phyloP scores from a whole-genome alignment of 768 basidiomycete species.

The Tulasnella sp. region DNA sequence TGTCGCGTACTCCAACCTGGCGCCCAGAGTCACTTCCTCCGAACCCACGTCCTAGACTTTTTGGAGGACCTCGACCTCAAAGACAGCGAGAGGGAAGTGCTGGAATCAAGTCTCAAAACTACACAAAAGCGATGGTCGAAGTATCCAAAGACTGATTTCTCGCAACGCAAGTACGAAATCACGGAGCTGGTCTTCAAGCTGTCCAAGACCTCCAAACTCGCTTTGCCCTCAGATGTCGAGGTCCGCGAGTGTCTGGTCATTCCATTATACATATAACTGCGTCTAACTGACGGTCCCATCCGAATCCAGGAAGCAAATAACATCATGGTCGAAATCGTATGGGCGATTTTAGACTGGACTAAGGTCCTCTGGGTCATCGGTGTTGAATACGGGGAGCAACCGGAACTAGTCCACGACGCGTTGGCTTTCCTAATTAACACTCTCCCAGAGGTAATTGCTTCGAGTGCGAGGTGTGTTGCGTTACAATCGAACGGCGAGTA shows the following conservation, averaged over 20 bases:
- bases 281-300: not conserved
- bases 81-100: not conserved
- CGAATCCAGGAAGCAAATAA: constrained; percentile 6
- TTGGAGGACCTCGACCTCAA: not conserved
- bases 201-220: not conserved
- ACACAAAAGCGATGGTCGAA: not conserved
- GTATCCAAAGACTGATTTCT: not conserved
- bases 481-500: not conserved
- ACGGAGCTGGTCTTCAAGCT: not conserved
- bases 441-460: not conserved
- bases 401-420: constrained; percentile 12
- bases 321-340: constrained; percentile 6
- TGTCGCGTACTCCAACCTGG: not conserved
- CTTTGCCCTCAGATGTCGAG: not conserved
- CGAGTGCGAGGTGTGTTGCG: not conserved
- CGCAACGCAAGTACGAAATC: not conserved
- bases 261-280: not conserved
- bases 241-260: not conserved
- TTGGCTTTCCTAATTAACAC: not conserved
- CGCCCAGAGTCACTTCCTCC: constrained; percentile 11
- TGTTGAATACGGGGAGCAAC: constrained; percentile 10
- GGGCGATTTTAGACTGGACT: constrained; percentile 5
- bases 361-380: constrained; percentile 17
- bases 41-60: constrained; percentile 3
- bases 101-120: not conserved